Evolutionary conservation across 305 asterid genomes (phyloP).

Genomic region (Lippia alba): DNA sequence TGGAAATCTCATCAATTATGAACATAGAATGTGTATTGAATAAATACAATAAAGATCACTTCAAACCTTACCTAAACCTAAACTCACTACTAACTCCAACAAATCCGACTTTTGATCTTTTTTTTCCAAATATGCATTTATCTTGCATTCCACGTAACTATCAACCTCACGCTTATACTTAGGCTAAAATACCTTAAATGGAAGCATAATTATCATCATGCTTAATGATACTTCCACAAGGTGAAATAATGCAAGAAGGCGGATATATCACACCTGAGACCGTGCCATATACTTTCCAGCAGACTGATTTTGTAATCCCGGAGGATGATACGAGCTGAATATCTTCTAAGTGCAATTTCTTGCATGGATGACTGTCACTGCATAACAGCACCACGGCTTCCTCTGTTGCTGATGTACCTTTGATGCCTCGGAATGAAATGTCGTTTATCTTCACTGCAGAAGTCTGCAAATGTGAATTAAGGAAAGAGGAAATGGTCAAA

Average conservation of each 20-base stretch:
- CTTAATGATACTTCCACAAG: constrained; percentile 43
- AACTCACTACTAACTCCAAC: no score
- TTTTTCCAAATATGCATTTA: no score
- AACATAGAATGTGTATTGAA: no score
- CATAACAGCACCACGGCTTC: constrained; percentile 65
- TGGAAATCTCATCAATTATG: no score
- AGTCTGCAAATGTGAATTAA: constrained; percentile 53
- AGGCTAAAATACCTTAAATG: constrained; percentile 5
- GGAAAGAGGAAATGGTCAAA: not conserved
- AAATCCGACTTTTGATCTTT: no score
- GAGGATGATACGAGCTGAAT: constrained; percentile 46
- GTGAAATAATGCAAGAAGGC: constrained; percentile 52
- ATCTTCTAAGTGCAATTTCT: constrained; percentile 54
- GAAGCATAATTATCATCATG: constrained; percentile 36
- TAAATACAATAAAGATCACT: no score
- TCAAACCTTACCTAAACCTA: no score
- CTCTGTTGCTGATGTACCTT: constrained; percentile 73
- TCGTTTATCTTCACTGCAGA: constrained; percentile 54
- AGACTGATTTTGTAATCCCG: constrained; percentile 52
- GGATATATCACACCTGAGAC: constrained; percentile 57
- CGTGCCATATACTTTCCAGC: constrained; percentile 84
- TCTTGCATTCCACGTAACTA: no score
- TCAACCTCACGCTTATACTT: no score
- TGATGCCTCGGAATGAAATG: constrained; percentile 55
- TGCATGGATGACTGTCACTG: constrained; percentile 77